phyloP scores from a whole-genome alignment of 306 rosid species.

The Ziziphus jujuba region DNA sequence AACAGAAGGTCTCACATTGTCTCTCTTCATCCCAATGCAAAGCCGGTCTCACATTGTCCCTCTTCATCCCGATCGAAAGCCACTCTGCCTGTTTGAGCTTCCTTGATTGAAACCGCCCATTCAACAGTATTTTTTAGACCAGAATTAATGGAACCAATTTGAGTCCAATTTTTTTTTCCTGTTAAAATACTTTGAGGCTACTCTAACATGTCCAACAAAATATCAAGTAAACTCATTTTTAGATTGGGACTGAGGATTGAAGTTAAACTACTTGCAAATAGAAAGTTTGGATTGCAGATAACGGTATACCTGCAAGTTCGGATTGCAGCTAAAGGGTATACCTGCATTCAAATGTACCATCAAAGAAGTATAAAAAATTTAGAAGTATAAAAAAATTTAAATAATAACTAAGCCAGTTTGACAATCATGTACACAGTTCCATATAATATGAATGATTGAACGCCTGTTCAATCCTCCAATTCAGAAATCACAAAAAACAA shows the following conservation, averaged over 20 bases:
- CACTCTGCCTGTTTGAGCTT: conserved; percentile 77
- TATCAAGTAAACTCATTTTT: conserved; percentile 64
- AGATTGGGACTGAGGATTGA: conserved; percentile 39
- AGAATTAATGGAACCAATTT: conserved; percentile 51
- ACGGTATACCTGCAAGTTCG: too few relatives aligned
- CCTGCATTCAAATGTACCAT: conserved; percentile 31
- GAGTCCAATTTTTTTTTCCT: conserved; percentile 30
- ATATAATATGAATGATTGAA: too few relatives aligned
- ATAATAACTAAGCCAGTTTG: not conserved
- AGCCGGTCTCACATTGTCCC: too few relatives aligned
- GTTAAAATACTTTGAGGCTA: conserved; percentile 40
- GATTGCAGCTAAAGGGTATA: too few relatives aligned
- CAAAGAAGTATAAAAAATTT: not conserved
- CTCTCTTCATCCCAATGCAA: conserved; percentile 77
- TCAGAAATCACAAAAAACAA: too few relatives aligned
- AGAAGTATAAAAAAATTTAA: not conserved
- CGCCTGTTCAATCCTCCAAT: not conserved
- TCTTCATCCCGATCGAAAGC: too few relatives aligned
- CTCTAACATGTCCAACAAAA: conserved; percentile 65
- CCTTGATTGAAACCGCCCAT: conserved; percentile 87
- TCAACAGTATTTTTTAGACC: conserved; percentile 62
- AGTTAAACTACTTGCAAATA: conserved; percentile 49
- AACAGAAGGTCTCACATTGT: conserved; percentile 65
- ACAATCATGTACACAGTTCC: too few relatives aligned
- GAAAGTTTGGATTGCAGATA: conserved; percentile 71